Conservation (phyloP, 139 green algal species). For the Tetradesmus lagerheimii region DNA sequence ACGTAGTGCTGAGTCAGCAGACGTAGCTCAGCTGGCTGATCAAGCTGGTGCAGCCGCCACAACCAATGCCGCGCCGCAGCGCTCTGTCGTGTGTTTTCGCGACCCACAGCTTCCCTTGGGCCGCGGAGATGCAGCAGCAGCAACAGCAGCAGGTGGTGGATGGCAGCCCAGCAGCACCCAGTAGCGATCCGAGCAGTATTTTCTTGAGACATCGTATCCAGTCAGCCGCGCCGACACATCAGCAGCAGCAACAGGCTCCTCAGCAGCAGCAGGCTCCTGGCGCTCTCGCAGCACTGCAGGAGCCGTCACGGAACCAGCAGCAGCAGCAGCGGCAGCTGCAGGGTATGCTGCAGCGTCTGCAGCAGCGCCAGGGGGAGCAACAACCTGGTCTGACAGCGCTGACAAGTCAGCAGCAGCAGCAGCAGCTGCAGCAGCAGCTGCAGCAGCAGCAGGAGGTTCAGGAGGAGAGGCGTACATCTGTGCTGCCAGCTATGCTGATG, state of each 20-base stretch:
- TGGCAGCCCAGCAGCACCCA: not conserved
- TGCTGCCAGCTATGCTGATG: not conserved
- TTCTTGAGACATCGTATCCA: not conserved
- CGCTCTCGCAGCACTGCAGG: not conserved
- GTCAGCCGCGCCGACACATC: not conserved
- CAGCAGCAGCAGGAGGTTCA: not conserved
- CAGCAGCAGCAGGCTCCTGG: not conserved
- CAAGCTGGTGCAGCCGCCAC: not conserved
- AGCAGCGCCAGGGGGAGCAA: not conserved
- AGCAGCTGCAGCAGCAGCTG: not conserved
- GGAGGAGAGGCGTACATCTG: not conserved
- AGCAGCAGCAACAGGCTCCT: not conserved
- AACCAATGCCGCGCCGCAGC: not conserved
- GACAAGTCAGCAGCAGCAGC: not conserved
- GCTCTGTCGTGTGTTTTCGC: not conserved
- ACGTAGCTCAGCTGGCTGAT: not conserved
- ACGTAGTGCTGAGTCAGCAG: not conserved
- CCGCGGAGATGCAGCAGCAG: not conserved
- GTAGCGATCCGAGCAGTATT: not conserved
- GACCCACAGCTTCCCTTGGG: not conserved
- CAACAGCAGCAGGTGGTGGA: not conserved
- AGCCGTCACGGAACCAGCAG: not conserved
- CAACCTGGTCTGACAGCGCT: not conserved
- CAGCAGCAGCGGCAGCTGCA: conserved; percentile 3
- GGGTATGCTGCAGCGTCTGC: not conserved